Conservation (phyloP, 1,284 basidiomycete species). For the Sporisorium reilianum region DNA sequence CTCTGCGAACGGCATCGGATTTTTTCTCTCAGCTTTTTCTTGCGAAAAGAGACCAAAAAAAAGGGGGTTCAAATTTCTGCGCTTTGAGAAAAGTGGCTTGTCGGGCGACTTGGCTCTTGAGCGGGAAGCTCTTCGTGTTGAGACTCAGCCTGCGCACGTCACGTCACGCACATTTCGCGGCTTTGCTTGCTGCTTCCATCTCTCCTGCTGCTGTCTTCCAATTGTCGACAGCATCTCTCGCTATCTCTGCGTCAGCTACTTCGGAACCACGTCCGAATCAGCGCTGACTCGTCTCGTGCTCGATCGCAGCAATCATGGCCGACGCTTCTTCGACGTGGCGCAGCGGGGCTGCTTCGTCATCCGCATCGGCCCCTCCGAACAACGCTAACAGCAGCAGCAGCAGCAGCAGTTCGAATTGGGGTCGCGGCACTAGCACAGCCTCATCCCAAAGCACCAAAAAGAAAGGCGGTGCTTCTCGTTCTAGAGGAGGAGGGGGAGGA, state of each 20-base stretch:
- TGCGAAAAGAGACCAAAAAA: not conserved
- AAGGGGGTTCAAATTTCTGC: not conserved
- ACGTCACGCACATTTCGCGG: no score
- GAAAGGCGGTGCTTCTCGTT: conserved; percentile 19
- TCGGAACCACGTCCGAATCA: not conserved
- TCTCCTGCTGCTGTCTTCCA: no score
- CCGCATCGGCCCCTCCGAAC: conserved; percentile 11
- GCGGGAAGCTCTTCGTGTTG: not conserved
- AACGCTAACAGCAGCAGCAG: not conserved
- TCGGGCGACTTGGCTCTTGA: not conserved
- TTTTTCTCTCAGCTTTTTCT: not conserved
- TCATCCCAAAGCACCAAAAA: conserved; percentile 15
- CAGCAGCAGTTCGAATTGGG: conserved; percentile 23
- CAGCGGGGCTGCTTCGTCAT: conserved; percentile 19
- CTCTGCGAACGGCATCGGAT: no score
- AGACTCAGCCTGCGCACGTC: not conserved
- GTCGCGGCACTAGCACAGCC: conserved; percentile 22
- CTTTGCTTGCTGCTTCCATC: not conserved
- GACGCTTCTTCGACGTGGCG: conserved; percentile 41
- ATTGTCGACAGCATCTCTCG: not conserved
- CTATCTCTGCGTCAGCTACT: not conserved
- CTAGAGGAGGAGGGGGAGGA: conserved; percentile 11
- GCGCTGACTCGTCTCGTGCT: not conserved
- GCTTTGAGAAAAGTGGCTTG: not conserved
- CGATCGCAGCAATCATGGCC: conserved; percentile 21